A percentile compares a stretch with the other conserved stretches of the same genome.
Conservation (phyloP, 257 asterid species). For the Przewalskia tangutica region DNA sequence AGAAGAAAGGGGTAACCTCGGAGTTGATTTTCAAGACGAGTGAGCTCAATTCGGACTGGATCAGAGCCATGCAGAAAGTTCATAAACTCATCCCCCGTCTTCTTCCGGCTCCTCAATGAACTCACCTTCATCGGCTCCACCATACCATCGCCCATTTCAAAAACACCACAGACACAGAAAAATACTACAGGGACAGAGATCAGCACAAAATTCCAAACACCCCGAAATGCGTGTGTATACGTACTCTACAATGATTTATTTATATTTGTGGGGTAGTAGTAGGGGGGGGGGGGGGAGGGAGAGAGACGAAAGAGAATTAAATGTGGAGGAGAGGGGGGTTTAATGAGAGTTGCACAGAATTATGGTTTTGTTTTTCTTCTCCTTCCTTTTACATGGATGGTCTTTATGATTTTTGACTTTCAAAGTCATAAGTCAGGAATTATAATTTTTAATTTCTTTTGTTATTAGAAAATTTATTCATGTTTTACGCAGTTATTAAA, state of each 20-base stretch:
- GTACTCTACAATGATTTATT: background rate
- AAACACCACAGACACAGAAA: background rate
- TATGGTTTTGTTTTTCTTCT: no score
- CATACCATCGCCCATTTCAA: background rate
- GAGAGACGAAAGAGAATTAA: no score
- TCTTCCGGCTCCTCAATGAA: conserved; percentile 43
- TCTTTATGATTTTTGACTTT: no score
- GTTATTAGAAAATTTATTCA: no score
- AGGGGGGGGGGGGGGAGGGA: no score
- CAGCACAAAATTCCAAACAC: background rate
- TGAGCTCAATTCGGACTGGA: conserved; percentile 80
- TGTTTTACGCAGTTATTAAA: no score
- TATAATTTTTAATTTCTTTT: no score
- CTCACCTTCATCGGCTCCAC: conserved; percentile 13
- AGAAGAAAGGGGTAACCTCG: conserved; percentile 54
- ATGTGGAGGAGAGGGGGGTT: no score
- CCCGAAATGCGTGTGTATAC: background rate
- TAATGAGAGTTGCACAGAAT: no score
- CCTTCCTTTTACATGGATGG: no score
- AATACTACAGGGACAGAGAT: background rate
- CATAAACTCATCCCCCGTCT: conserved; percentile 44
- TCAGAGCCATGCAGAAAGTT: conserved; percentile 72
- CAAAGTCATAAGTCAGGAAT: no score
- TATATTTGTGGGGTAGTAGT: no score
- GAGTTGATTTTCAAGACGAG: conserved; percentile 75